Percentiles rank a stretch among this genome's conserved stretches.
Conservation (phyloP, 768 basidiomycete genomes). For the Leucocoprinus leucothites region DNA sequence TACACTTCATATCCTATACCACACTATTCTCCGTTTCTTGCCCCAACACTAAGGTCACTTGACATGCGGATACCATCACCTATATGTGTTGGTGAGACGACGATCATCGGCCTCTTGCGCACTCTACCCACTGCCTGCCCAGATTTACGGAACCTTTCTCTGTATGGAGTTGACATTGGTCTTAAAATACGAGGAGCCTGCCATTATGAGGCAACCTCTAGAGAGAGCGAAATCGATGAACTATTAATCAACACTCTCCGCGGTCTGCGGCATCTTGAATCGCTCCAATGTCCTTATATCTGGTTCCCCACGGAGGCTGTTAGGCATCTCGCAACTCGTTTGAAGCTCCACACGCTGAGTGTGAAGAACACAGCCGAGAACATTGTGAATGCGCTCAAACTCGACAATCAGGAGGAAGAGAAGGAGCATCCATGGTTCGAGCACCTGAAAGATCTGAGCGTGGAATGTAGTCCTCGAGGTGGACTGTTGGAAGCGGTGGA, state of each 20-base stretch:
- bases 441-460: neutral
- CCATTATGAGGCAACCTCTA: too few relatives aligned
- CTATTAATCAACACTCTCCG: neutral
- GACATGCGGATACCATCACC: neutral
- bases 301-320: neutral
- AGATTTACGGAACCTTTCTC: neutral
- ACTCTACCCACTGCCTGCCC: neutral
- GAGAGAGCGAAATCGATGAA: neutral
- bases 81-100: neutral
- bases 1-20: neutral
- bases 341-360: neutral
- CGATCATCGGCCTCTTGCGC: neutral
- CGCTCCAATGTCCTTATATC: neutral
- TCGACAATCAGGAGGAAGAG: too few relatives aligned
- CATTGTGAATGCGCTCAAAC: neutral
- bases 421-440: neutral
- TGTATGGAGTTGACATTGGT: neutral
- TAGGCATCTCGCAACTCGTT: neutral
- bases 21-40: slow-evolving; percentile 2
- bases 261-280: neutral
- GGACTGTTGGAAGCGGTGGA: neutral
- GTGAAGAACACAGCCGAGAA: neutral
- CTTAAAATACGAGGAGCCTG: neutral
- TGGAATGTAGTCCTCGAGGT: slow-evolving; percentile 1
- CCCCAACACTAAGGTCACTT: neutral